Evolutionary conservation across 176 grass and related monocot genomes (phyloP).

Genomic region (Triticum timopheevii): DNA sequence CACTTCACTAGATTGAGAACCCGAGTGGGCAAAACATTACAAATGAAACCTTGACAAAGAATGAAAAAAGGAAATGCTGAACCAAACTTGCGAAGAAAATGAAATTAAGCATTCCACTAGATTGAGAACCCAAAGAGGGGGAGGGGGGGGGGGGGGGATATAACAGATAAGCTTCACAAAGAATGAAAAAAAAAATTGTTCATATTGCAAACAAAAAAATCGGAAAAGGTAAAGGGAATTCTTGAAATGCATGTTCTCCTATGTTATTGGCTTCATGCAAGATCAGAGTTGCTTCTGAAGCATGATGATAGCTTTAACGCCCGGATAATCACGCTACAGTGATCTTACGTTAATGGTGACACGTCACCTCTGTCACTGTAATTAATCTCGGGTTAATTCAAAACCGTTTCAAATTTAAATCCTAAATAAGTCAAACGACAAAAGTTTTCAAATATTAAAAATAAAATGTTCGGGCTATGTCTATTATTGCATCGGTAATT

Average conservation of each 20-base stretch:
- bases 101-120: background rate
- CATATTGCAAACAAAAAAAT: background rate
- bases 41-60: slow-evolving; percentile 1
- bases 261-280: background rate
- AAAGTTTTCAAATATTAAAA: too few species aligned
- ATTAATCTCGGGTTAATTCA: too few species aligned
- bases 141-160: too few species aligned
- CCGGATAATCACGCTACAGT: too few species aligned
- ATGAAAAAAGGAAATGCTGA: background rate
- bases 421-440: too few species aligned
- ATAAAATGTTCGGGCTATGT: too few species aligned
- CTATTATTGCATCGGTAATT: too few species aligned
- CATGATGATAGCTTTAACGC: background rate
- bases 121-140: background rate
- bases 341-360: too few species aligned
- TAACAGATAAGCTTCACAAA: background rate
- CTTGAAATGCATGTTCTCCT: background rate
- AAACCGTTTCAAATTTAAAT: too few species aligned
- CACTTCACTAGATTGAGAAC: slow-evolving; percentile 15
- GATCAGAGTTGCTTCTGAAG: background rate
- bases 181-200: background rate
- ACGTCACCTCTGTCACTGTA: too few species aligned
- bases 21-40: background rate
- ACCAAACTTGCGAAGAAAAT: background rate
- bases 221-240: background rate